phyloP scores from a whole-genome alignment of 2,329 filamentous ascomycete species.

The Xylaria sp. region DNA sequence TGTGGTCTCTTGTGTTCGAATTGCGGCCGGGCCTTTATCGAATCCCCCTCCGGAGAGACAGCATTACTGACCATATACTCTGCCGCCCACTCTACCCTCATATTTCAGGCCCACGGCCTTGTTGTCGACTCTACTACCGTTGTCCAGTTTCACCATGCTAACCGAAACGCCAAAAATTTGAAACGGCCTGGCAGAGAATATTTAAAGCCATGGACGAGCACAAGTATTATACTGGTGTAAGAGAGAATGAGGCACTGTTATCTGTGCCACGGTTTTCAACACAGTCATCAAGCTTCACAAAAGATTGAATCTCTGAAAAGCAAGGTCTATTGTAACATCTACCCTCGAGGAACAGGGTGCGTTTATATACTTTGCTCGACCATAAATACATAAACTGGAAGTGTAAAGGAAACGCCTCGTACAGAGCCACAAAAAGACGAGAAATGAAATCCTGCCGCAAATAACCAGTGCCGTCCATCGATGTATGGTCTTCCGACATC shows the following conservation, averaged over 20 bases:
- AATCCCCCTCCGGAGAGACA: too few species aligned
- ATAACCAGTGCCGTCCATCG: constrained; percentile 7
- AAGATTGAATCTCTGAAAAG: background rate
- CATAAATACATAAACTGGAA: background rate
- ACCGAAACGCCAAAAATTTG: too few species aligned
- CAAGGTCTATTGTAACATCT: background rate
- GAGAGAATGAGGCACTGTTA: background rate
- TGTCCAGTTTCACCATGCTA: too few species aligned
- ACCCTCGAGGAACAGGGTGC: background rate
- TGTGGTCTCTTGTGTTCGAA: too few species aligned
- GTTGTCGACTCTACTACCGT: too few species aligned
- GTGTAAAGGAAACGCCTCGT: background rate
- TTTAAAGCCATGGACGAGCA: background rate
- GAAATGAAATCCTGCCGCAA: background rate
- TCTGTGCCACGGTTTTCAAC: background rate
- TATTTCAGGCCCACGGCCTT: too few species aligned
- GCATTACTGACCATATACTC: too few species aligned
- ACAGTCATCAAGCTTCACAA: background rate
- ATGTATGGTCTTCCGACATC: background rate
- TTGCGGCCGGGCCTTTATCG: too few species aligned
- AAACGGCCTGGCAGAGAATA: too few species aligned
- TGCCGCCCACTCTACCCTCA: too few species aligned
- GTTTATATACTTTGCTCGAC: background rate
- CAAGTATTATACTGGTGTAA: background rate
- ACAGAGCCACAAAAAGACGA: background rate